Base-by-base conservation (phyloP, 2,329 filamentous ascomycete species). In the Cryphonectria carpinicola region DNA sequence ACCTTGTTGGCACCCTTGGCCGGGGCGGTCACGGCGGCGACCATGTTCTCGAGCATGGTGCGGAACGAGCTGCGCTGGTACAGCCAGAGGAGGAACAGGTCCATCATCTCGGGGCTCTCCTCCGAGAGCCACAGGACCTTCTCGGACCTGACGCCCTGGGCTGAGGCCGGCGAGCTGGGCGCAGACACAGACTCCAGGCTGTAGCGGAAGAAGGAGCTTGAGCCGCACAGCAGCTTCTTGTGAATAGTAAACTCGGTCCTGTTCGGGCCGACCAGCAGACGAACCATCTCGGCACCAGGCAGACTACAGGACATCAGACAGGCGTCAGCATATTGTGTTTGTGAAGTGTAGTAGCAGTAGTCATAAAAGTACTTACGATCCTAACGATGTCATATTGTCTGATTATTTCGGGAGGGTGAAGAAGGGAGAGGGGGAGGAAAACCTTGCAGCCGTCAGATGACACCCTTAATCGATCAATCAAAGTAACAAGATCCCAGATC, bases 71-170 rank as follows among this genome's bases (percentile, higher is more conserved):
- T 75, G 5, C 81, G 80, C 28, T 80, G 80, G 76, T 87, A 85
- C 35, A 88, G 81, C 85, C 85, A 88, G 61, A 86, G 79, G 60
- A 85, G 80, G 75, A 88, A 87, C 49, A 87, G 80, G 74, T 83
- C 82, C 74, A 88, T 87, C 81, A 87, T 86, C 75, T 84, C 80
- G 25, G 85, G 79, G 1, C 82, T 82, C 76, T 88, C 85, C 71
- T 81, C 80, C 0, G 85, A 82, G 5, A 84, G 78, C 76, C 78
- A 80, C 46, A 83, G 75, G 49, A 77, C 74, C n/a, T 63, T 66
- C 22, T 69, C 62, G 8, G 60, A 14, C 82, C 75, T 8, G 39
- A 32, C 22, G 28, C 19, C 7, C 37, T 39, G 8, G 37, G 37
- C 37, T 39, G 64, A 60, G 32, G 58, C 32, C 17, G 73, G 72